Evolutionary conservation across 2,329 filamentous ascomycete species (phyloP), one percentile per base, ranked within the genome.

Genomic region (Aspergillus carbonarius): DNA sequence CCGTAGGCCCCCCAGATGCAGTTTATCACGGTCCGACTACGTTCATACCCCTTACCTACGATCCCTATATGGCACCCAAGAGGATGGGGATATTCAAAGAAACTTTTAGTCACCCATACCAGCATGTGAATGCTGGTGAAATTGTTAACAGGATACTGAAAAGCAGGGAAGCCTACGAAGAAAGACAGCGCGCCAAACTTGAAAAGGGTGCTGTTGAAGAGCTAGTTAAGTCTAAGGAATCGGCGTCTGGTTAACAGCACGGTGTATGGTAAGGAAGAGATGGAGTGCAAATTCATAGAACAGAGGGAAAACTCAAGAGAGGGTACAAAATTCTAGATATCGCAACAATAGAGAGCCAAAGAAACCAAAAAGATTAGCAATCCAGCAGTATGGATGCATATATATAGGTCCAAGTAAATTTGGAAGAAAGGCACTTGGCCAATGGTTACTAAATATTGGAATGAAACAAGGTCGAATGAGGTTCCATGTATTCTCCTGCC

Each of bases 21-120:
- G 91, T 99, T 61, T 99, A 98, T 76, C 95, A 99, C 77, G 95
- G 95, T n/a, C 92, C 92, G 6, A 99, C 95, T 0, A 85, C 90
- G 12, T 97, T 96, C 74, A 95, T 96, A 80, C 90, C 80, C 12
- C 74, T 83, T 23, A 91, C 87, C 5, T 90, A 90, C 71, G 90
- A 93, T 70, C 90, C 90, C 1, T 97, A 98, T 78, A 81, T 83
- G 27, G 91, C 87, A 13, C 88, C 92, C 54, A 95, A 93, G 76
- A 81, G 83, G 49, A 86, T 96, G 81, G 88, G 89, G 34, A 92
- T 99, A 71, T 96, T 96, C 80, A 83, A 81, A 40, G 86, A 96
- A 72, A 88, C 96, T 42, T 84, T 85, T 10, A 76, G 81, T 53
- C 95, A 99, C 76, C 81, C 85, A 18, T 99, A 93, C 73, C 84